Percentiles rank a stretch among this genome's conserved stretches.
phyloP scores from a whole-genome alignment of 345 rosid genomes.

The Melaleuca alternifolia region DNA sequence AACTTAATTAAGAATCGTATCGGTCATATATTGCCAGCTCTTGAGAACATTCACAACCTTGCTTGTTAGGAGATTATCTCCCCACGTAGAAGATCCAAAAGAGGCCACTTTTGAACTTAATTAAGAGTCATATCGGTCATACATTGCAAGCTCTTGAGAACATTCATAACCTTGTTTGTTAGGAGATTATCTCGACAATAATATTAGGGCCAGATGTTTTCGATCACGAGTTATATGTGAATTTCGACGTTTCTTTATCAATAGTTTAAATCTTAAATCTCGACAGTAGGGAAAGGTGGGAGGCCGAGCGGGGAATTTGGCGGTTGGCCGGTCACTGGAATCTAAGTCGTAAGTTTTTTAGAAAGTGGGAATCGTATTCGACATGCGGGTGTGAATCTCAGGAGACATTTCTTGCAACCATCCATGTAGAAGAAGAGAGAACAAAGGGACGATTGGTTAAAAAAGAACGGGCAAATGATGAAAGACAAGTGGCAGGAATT shows the following conservation, averaged over 20 bases:
- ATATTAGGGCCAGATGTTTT: not conserved
- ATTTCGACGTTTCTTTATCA: not conserved
- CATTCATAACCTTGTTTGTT: not conserved
- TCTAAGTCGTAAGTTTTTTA: not conserved
- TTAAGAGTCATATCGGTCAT: not conserved
- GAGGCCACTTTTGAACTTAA: not conserved
- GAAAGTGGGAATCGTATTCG: not conserved
- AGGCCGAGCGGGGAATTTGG: not conserved
- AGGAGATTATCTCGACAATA: not conserved
- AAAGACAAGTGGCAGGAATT: not conserved
- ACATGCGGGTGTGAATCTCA: not conserved
- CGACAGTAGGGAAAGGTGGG: no score
- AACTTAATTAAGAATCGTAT: not conserved
- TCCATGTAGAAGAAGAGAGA: rapidly evolving
- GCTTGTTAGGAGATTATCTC: not conserved
- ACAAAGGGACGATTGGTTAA: not conserved
- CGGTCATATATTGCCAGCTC: not conserved
- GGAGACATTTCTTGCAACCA: not conserved
- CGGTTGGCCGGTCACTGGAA: not conserved
- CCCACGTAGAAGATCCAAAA: not conserved
- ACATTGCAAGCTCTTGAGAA: not conserved
- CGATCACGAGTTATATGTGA: not conserved
- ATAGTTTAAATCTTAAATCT: not conserved
- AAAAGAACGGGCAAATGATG: not conserved
- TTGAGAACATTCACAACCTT: not conserved